These are phyloP conservation scores for Leucocoprinus sp. DNA, from an alignment of 768 basidiomycete species.

Conservation along the genomic window DNA sequence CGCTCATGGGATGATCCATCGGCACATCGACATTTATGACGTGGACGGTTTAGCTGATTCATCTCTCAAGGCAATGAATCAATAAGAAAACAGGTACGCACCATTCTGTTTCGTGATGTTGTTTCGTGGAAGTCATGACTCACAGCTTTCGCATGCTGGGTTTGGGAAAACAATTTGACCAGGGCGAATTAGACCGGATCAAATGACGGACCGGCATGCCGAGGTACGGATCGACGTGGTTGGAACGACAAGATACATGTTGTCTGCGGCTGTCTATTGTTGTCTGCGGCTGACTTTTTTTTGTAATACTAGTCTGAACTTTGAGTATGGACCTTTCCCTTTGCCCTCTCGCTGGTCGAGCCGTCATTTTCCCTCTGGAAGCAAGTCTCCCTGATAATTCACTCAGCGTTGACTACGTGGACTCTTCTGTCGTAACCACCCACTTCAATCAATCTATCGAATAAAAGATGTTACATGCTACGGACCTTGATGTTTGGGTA, in stretches of 20 bases:
- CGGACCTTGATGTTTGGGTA: slow-evolving; percentile 10
- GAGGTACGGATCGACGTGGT: slow-evolving; percentile 1
- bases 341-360: background rate
- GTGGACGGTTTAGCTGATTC: slow-evolving; percentile 6
- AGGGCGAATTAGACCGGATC: background rate
- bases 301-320: background rate
- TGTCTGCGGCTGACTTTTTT: slow-evolving; percentile 4
- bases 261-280: slow-evolving; percentile 4
- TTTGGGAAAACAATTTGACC: background rate
- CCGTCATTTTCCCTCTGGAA: slow-evolving; percentile 6
- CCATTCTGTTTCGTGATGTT: slow-evolving; percentile 9
- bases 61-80: background rate
- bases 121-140: too few species aligned
- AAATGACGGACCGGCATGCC: background rate
- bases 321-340: background rate
- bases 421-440: background rate
- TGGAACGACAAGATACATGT: too few species aligned
- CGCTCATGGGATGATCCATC: background rate
- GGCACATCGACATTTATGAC: slow-evolving; percentile 1
- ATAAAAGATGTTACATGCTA: slow-evolving; percentile 1
- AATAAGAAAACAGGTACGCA: background rate
- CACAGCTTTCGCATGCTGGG: background rate
- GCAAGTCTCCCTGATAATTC: background rate
- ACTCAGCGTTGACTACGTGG: background rate
- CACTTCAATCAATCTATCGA: slow-evolving; percentile 2